Conservation (phyloP, 306 rosid genomes). For the Cucumis sativus region DNA sequence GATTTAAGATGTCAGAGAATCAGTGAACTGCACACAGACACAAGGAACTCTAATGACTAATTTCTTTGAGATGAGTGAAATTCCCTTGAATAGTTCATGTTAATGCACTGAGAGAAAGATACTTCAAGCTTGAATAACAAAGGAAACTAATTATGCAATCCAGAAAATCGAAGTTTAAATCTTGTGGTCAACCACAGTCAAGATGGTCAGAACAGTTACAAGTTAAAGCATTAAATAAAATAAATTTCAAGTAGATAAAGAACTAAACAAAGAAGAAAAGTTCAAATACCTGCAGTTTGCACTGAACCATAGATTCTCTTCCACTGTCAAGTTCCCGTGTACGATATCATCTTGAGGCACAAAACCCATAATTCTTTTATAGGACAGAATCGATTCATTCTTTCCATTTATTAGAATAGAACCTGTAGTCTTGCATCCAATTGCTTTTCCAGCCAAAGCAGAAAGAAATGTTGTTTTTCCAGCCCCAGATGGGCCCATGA, state of each 20-base stretch:
- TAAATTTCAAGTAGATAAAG: conserved; percentile 3
- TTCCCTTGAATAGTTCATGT: background rate
- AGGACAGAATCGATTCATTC: conserved; percentile 67
- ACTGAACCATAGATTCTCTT: conserved; percentile 98
- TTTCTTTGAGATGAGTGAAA: background rate
- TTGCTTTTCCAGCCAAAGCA: conserved; percentile 81
- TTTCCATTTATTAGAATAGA: conserved; percentile 71
- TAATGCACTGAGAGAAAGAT: background rate
- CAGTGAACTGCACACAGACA: background rate
- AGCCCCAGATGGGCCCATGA: conserved; percentile 99
- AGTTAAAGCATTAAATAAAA: conserved; percentile 3
- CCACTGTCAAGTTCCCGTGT: conserved; percentile 93
- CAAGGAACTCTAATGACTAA: too few relatives aligned
- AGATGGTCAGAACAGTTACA: background rate
- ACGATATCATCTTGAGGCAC: conserved; percentile 99
- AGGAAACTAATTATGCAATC: background rate
- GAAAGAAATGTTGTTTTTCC: conserved; percentile 94
- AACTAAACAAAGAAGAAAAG: conserved; percentile 15
- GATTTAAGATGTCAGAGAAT: background rate
- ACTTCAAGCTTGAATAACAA: background rate
- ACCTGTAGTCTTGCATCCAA: conserved; percentile 67
- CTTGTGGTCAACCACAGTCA: background rate
- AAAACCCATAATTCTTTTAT: conserved; percentile 84
- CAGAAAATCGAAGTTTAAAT: background rate
- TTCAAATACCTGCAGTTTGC: conserved; percentile 76